phyloP scores from a whole-genome alignment of 495 filamentous ascomycete species.

The Xylaria curta region DNA sequence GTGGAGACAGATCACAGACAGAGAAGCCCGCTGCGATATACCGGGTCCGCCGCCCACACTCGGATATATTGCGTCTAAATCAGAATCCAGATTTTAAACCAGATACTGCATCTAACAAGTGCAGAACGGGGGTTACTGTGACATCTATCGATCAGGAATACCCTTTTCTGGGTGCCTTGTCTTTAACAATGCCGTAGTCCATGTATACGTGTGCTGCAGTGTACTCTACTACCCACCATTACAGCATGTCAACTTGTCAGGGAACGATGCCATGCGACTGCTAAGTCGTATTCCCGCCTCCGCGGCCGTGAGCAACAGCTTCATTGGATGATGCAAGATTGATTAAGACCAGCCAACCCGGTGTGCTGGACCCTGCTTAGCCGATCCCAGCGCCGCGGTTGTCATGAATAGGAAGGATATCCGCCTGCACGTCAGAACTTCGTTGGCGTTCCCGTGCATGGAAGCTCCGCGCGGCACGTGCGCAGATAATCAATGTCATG shows the following conservation, averaged over 20 bases:
- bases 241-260: not conserved
- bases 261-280: not conserved
- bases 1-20: not conserved
- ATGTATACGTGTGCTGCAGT: conserved; percentile 15
- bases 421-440: conserved; percentile 13
- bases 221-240: conserved; percentile 7
- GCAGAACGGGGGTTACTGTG: not conserved
- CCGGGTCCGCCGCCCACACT: not conserved
- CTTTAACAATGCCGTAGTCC: not conserved
- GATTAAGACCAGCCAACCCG: not conserved
- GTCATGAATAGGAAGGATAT: conserved; percentile 14
- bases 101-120: not conserved
- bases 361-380: not conserved
- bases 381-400: conserved; percentile 10
- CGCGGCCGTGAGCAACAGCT: not conserved
- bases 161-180: not conserved
- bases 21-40: conserved; percentile 9
- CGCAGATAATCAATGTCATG: not conserved
- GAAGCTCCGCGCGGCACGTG: conserved; percentile 18
- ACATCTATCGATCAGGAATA: not conserved
- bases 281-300: not conserved
- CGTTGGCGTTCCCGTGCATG: conserved; percentile 7
- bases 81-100: conserved; percentile 3
- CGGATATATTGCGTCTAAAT: not conserved
- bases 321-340: conserved; percentile 12